Evolutionary conservation across 225 moss, liverwort and hornwort genomes (phyloP).

Genomic region (Climacium dendroides): DNA sequence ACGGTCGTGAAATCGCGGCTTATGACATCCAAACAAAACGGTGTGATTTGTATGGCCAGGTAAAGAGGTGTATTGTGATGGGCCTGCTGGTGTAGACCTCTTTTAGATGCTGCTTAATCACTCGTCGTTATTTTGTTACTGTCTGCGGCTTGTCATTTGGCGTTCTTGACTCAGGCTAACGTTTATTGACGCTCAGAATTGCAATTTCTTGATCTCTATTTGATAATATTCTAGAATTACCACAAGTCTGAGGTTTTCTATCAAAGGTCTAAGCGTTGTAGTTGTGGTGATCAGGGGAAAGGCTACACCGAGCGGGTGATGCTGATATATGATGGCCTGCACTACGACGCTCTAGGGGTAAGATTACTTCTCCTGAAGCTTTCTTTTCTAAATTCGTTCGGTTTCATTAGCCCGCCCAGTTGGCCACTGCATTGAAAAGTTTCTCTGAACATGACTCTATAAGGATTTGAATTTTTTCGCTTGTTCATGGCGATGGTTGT

Average conservation of each 20-base stretch:
- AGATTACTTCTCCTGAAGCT: background rate
- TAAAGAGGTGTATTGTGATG: slow-evolving; percentile 1
- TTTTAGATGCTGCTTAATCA: background rate
- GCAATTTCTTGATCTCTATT: background rate
- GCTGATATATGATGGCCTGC: slow-evolving; percentile 88
- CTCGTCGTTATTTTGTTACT: background rate
- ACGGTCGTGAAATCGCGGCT: slow-evolving; percentile 86
- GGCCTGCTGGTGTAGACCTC: background rate
- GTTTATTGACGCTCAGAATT: background rate
- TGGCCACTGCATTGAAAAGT: background rate
- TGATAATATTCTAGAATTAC: background rate
- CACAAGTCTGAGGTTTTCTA: background rate
- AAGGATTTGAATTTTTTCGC: background rate
- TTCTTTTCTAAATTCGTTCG: background rate
- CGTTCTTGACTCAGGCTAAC: background rate
- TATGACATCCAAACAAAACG: slow-evolving; percentile 95
- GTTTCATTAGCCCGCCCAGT: background rate
- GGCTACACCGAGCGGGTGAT: slow-evolving; percentile 71
- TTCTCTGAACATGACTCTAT: background rate
- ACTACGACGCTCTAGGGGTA: slow-evolving; percentile 86
- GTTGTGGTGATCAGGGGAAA: slow-evolving; percentile 54
- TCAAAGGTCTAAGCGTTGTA: background rate
- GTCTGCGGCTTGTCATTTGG: background rate
- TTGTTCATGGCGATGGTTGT: background rate
- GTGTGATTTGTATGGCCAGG: slow-evolving; percentile 97